Base-by-base conservation (phyloP, 306 rosid species). In the Cyclanthera cordifolia region DNA sequence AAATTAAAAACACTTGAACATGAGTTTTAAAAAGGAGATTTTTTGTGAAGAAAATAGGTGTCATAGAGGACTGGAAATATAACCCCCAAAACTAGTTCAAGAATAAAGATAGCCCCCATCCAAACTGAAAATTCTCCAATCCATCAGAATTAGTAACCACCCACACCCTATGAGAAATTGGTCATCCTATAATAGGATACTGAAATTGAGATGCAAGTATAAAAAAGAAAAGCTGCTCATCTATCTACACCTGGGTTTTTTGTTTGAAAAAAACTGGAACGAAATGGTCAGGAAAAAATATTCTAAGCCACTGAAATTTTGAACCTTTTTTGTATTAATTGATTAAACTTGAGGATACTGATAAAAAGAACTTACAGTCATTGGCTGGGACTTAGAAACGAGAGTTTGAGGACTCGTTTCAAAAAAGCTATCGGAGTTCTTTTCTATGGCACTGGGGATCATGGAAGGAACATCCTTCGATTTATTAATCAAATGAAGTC, bases 401-500 rank as follows among this genome's bases (percentile, higher is more conserved):
- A 81, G 84, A 83, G 72, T 73, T 45, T 82, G 95, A 4, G 98
- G 98, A 70, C 93, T 88, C 76, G 75, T 79, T 74, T 85, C 95
- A 86, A 89, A 92, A 85, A 89, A 89, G 79, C 96, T 92, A 76
- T 92, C 87, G 55, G 89, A 87, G 64, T 80, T 81, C 54, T 71
- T 83, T 58, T 76, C 85, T 28, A 60, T 72, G 65, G 79, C 70
- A 73, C 82, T 76, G 49, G 82, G 83, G 81, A 78, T 76, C 83
- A 83, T 64, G 51, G 83, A 75, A 55, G 83, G 72, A 17, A 79
- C 83, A 82, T 81, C 78, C 63, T 79, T 83, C 54, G 81, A 61
- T 75, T 76, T 78, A 80, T 75, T 80, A 72, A 74, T 60, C 76
- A 88, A 79, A 82, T 86, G 87, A 74, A 88, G 85, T 67, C 91